Evolutionary conservation across 2,329 filamentous ascomycete genomes (phyloP), one percentile per base, ranked within the genome.

Genomic region (Aspergillus versicolor): DNA sequence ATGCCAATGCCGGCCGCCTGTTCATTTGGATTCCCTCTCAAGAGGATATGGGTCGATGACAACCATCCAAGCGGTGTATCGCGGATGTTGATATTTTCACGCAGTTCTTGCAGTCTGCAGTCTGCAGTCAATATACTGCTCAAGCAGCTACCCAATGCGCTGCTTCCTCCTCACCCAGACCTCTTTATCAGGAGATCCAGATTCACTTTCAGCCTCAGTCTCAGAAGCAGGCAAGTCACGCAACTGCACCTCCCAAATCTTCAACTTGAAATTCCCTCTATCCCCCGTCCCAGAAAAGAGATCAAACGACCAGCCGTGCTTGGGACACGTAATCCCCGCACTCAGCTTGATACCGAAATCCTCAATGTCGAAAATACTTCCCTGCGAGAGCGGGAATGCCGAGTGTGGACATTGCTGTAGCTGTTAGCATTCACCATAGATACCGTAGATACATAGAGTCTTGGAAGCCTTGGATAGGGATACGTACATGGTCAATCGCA

Each of bases 291-390:
- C 88, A 0, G 86, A 83, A 52, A 84, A 82, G 2, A 90, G 64
- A 66, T 90, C 88, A 70, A 90, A 90, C 0, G 85, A 87, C 88
- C 88, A 90, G 4, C 79, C 83, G 60, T 90, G 87, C 61, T 88
- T 88, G 0, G 87, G 85, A 68, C 88, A 90, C 0, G 79, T 82
- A 3, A 90, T 73, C 0, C 86, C 88, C 0, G 84, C 80, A 0
- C 70, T 72, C 11, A 73, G 63, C 2, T 59, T 59, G 54, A 73
- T 63, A 0, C 88, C 87, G 67, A 89, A 90, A 59, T 90, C 88
- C 63, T 90, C 88, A 63, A 90, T 89, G 53, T 90, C 88, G 57
- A 89, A 89, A 0, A 86, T 77, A 0, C 73, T 81, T 0, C 84
- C 86, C 43, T 82, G 79, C 0, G 86, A 88, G 1, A 90, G 78